phyloP scores from a whole-genome alignment of 441 rosid genomes.

The Hura crepitans region DNA sequence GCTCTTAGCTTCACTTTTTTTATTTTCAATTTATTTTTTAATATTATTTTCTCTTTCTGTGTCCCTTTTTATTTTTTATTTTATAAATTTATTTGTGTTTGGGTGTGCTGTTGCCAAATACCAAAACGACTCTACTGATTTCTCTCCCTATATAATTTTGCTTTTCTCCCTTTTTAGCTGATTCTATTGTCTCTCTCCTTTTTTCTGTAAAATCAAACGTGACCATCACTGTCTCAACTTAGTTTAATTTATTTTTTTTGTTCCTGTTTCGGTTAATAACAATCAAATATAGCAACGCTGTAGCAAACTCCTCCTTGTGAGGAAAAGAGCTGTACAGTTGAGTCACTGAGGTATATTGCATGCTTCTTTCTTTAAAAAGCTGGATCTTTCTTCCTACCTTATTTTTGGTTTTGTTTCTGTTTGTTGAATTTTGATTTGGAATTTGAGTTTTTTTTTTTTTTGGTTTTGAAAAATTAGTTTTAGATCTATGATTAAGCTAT shows the following conservation, averaged over 20 bases:
- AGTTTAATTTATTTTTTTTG: background rate
- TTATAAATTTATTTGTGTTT: background rate
- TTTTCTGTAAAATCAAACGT: constrained; percentile 7
- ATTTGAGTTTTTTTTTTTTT: background rate
- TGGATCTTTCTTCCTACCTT: background rate
- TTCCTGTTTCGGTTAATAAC: background rate
- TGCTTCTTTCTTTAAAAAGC: too few relatives aligned
- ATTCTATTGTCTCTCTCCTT: background rate
- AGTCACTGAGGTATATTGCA: background rate
- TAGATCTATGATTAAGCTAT: background rate
- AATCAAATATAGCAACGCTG: background rate
- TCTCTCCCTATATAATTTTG: background rate
- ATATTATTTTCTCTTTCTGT: background rate
- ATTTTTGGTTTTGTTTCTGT: too few relatives aligned
- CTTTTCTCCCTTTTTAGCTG: background rate
- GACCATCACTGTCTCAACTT: background rate
- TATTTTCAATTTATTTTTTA: background rate
- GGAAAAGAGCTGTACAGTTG: constrained; percentile 10
- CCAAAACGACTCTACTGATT: constrained; percentile 12
- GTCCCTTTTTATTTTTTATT: background rate
- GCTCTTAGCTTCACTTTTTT: background rate
- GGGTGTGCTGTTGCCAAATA: constrained; percentile 22
- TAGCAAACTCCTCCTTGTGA: background rate
- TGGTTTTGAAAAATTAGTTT: background rate
- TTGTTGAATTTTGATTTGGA: background rate